Evolutionary conservation across 345 rosid species (phyloP), one percentile per base, ranked within the genome.

Genomic region (Salix brachista): DNA sequence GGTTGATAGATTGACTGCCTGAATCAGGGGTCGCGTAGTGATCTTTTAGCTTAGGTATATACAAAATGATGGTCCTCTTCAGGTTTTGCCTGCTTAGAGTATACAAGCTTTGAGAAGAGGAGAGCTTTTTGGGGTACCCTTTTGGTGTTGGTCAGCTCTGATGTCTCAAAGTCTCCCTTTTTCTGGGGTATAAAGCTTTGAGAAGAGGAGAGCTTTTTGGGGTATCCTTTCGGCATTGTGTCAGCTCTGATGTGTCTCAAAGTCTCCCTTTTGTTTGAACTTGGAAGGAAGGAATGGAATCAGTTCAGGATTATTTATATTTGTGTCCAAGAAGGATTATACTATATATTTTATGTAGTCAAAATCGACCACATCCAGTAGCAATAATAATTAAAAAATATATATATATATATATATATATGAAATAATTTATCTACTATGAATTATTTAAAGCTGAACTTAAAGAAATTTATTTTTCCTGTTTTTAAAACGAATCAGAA

Each of bases 1-100:
- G 83, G 94, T 87, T 68, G 97, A 88, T 65, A 89, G 93, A 83
- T 80, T 90, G 32, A 77, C 84, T 67, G 72, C 74, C 93, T 3
- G 94, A 89, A 75, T 80, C 94, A 21, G 86, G 84, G 67, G 92
- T 90, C 17, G 86, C 91, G 71, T 58, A n/a, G 64, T 23, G 23
- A 87, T 88, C 64, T 88, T 69, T 82, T 66, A 23, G 61, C 8
- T 3, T 44, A 32, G 4, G 67, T 36, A 6, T 30, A 39, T 34
- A 14, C 4, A 34, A 6, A 12, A 62, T n/a, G 23, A 62, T n/a
- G 23, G 19, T 34, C n/a, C 58, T 44, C 48, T 70, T 44, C 48
- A 8, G 18, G 19, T 42, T 69, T 62, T 19, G 21, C 65, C 67
- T 78, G 48, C 5, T 41, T 79, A 42, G 46, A 0, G 46, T 42